Conservation (phyloP, 345 rosid species). For the Brassica rapa region DNA sequence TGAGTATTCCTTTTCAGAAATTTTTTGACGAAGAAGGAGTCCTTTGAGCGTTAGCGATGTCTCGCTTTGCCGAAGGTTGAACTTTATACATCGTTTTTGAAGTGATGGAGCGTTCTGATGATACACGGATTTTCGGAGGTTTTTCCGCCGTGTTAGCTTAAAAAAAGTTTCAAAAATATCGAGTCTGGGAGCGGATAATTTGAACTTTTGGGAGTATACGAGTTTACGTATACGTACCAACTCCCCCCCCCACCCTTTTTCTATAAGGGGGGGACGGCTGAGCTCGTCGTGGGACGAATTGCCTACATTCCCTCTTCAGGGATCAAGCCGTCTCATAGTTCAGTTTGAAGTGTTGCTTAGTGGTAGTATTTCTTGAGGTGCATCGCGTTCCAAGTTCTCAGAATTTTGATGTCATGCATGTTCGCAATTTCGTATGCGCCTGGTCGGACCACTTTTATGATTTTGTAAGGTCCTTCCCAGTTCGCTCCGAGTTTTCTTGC, state of each 20-base stretch:
- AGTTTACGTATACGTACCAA: neutral
- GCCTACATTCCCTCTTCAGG: neutral
- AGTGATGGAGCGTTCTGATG: no score
- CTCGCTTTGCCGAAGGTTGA: no score
- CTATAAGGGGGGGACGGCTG: neutral
- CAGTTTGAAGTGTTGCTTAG: neutral
- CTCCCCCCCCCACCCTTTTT: neutral
- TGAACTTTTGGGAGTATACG: neutral
- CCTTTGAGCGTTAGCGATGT: no score
- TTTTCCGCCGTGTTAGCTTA: neutral
- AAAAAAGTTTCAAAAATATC: neutral
- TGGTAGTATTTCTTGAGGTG: neutral
- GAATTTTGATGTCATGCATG: neutral
- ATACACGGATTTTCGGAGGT: no score
- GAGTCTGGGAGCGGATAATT: neutral
- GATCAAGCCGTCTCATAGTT: neutral
- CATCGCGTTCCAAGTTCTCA: neutral
- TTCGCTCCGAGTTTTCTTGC: neutral
- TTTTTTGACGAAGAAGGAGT: no score
- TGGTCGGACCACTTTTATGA: neutral
- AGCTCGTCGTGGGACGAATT: neutral
- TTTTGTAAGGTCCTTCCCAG: neutral
- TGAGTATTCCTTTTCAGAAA: no score
- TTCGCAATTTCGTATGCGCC: neutral
- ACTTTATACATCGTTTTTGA: no score